phyloP scores from a whole-genome alignment of 805 yeast species.

The Wickerhamomyces queroliae region DNA sequence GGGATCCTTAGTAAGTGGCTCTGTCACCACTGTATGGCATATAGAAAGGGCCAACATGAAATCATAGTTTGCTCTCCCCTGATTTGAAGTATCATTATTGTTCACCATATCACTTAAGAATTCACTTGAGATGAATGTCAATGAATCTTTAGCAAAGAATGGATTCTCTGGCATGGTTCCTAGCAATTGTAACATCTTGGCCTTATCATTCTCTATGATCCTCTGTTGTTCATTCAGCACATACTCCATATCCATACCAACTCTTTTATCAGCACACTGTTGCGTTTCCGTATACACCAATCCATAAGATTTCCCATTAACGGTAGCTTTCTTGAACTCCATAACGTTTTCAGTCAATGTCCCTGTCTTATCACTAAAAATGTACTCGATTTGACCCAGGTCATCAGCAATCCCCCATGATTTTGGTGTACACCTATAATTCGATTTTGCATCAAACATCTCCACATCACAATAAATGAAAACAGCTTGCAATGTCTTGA shows the following conservation, averaged over 20 bases:
- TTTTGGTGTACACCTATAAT: slow-evolving; percentile 82
- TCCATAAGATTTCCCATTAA: slow-evolving; percentile 72
- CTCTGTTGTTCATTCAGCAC: slow-evolving; percentile 48
- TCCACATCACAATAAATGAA: slow-evolving; percentile 72
- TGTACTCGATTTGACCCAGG: slow-evolving; percentile 79
- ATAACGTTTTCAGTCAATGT: slow-evolving; percentile 78
- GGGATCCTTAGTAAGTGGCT: slow-evolving; percentile 54
- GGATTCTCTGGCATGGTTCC: slow-evolving; percentile 28
- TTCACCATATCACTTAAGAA: slow-evolving; percentile 58
- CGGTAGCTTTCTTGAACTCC: slow-evolving; percentile 81
- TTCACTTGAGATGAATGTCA: slow-evolving; percentile 64
- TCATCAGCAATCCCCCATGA: slow-evolving; percentile 86
- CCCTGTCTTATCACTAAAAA: slow-evolving; percentile 82
- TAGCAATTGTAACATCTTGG: slow-evolving; percentile 42
- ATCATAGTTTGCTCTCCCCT: slow-evolving; percentile 53
- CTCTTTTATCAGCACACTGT: slow-evolving; percentile 71
- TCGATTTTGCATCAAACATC: slow-evolving; percentile 63
- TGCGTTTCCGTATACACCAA: slow-evolving; percentile 79
- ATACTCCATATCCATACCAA: slow-evolving; percentile 67
- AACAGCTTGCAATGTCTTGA: slow-evolving; percentile 76
- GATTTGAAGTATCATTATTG: slow-evolving; percentile 38
- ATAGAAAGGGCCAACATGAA: slow-evolving; percentile 71
- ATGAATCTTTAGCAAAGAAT: slow-evolving; percentile 44
- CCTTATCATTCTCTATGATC: slow-evolving; percentile 45
- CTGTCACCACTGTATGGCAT: slow-evolving; percentile 77